Evolutionary conservation across 176 grass and related monocot species (phyloP).

Genomic region (Dendrocalamus sinicus): DNA sequence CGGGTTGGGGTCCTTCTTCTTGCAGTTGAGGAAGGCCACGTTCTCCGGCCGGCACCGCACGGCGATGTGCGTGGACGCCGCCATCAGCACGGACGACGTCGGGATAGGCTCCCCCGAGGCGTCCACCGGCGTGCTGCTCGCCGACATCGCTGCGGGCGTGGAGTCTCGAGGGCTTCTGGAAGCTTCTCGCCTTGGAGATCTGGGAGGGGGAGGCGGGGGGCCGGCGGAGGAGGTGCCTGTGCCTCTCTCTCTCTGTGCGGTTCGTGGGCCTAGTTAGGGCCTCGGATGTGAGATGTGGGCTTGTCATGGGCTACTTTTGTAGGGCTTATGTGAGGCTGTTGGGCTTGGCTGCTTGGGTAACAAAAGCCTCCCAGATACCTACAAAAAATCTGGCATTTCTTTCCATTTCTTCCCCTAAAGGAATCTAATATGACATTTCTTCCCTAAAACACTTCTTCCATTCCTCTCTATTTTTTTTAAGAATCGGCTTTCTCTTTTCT

Average conservation of each 20-base stretch:
- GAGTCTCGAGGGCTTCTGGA: slow-evolving; percentile 1
- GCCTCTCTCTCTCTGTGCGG: background rate
- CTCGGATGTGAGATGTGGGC: background rate
- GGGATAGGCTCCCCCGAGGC: slow-evolving; percentile 80
- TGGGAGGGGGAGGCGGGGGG: slow-evolving; percentile 15
- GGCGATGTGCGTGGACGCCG: slow-evolving; percentile 85
- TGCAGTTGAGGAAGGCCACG: slow-evolving; percentile 92
- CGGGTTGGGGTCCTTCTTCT: slow-evolving; percentile 93
- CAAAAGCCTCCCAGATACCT: too few relatives aligned
- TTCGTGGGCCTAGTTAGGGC: background rate
- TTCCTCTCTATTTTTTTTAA: too few relatives aligned
- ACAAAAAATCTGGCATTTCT: too few relatives aligned
- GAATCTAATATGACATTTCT: too few relatives aligned
- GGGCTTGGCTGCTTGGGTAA: background rate
- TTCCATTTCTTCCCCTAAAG: too few relatives aligned
- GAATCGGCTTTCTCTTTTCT: too few relatives aligned
- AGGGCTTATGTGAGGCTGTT: background rate
- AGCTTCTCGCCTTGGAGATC: slow-evolving; percentile 50
- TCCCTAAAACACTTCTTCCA: too few relatives aligned
- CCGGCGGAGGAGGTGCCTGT: background rate
- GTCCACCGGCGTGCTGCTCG: slow-evolving; percentile 65
- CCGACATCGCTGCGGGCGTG: slow-evolving; percentile 43
- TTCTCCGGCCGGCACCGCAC: slow-evolving; percentile 80
- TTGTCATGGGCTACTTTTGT: background rate
- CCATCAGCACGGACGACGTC: slow-evolving; percentile 85